Evolutionary conservation across 345 rosid genomes (phyloP), one percentile per base, ranked within the genome.

Genomic region (Linum usitatissimum): DNA sequence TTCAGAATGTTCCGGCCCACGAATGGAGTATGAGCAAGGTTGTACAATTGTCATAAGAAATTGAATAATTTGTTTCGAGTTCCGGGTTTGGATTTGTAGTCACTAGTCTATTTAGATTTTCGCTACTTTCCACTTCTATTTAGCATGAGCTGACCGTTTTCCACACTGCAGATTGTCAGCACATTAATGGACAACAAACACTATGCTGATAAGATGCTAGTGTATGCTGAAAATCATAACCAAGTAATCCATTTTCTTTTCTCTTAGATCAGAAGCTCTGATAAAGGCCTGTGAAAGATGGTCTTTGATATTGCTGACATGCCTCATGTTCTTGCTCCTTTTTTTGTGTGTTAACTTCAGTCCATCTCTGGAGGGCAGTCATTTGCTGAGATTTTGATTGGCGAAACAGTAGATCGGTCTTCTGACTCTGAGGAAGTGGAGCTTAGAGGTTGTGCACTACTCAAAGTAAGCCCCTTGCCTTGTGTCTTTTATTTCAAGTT

Each of bases 11-110:
- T 66, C 88, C 95, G 5, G 95, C 82, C 61, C 77, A 66, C 30
- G 90, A 87, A 53, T 89, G 98, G 98, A 92, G 82, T 80, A 92
- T 89, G 98, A 87, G 72, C 81, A 89, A 92, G 98, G 97, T 89
- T 72, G 55, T 69, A 19, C 59, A 57, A 39, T 60, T 64, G 60
- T 53, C 67, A 28, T 19, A 38, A 14, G 53, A 2, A 23, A 18
- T 54, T 15, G 21, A 39, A 54, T 42, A 30, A 49, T 40, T 18
- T 68, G 57, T 55, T 65, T 13, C 18, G 30, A 45, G 36, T 30
- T 53, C 62, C 36, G 68, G 62, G 60, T 59, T 18, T 55, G 39
- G 23, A 64, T 53, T 58, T 45, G 58, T 36, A 45, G 40, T 45
- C 0, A 40, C 18, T 31, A 45, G 51, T 10, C 10, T 42, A 8